Conservation (phyloP, 2,329 filamentous ascomycete genomes). For the Colletotrichum scovillei region DNA sequence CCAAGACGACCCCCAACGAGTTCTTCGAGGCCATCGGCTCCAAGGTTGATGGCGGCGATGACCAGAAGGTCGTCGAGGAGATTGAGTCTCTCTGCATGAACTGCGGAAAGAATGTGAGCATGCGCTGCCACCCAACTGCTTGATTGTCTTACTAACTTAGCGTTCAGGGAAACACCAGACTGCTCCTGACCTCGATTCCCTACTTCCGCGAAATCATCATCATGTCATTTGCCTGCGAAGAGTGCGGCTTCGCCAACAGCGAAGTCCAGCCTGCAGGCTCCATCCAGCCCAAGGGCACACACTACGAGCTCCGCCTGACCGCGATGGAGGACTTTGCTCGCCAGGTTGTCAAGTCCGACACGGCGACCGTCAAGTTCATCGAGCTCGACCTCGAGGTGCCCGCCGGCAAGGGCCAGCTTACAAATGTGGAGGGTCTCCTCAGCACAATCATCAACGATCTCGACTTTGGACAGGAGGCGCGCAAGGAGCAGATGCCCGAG, state of each 20-base stretch:
- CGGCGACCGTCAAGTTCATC: conserved; percentile 85
- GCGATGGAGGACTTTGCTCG: conserved; percentile 79
- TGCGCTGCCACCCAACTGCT: background rate
- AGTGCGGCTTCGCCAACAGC: conserved; percentile 91
- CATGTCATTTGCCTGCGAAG: conserved; percentile 94
- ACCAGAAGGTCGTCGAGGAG: conserved; percentile 70
- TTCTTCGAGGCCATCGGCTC: conserved; percentile 73
- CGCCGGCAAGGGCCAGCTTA: conserved; percentile 88
- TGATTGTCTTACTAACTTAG: conserved; percentile 30
- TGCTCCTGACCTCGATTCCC: conserved; percentile 92
- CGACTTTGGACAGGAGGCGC: conserved; percentile 81
- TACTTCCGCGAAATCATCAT: conserved; percentile 98
- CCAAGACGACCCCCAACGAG: conserved; percentile 56
- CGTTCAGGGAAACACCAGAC: conserved; percentile 79
- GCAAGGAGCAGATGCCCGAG: conserved; percentile 83
- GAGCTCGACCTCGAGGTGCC: conserved; percentile 95
- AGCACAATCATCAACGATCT: conserved; percentile 83
- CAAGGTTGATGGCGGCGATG: conserved; percentile 65
- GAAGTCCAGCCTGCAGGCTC: conserved; percentile 93
- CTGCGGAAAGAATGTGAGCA: conserved; percentile 78
- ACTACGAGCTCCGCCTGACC: conserved; percentile 85
- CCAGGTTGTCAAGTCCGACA: conserved; percentile 93
- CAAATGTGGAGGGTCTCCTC: conserved; percentile 92
- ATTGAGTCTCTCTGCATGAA: conserved; percentile 89
- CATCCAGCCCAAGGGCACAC: conserved; percentile 88